These are phyloP conservation scores for Linnemannia exigua DNA, from an alignment of 192 early-diverging fungal species.

Conservation along the genomic window DNA sequence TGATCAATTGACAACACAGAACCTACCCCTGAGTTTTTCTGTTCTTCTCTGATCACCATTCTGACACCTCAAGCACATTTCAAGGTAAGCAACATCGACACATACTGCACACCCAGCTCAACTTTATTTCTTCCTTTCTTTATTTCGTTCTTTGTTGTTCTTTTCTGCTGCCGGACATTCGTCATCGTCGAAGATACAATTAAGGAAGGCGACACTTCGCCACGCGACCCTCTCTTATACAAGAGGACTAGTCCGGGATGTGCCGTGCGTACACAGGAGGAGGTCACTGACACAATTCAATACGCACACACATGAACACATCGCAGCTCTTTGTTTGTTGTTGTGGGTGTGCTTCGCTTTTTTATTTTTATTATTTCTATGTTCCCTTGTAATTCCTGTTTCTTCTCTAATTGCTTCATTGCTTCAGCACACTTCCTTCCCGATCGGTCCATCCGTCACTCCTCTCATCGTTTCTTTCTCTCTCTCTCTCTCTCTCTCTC, in stretches of 20 bases:
- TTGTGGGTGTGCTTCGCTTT: not conserved
- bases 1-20: not conserved
- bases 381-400: not conserved
- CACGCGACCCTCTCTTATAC: not conserved
- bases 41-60: not conserved
- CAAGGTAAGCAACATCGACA: not conserved
- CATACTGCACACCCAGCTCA: not conserved
- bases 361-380: not conserved
- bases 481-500: not conserved
- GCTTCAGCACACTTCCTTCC: not conserved
- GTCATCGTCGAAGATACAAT: not conserved
- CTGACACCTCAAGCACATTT: not conserved
- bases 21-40: not conserved
- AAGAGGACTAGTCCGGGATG: not conserved
- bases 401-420: not conserved
- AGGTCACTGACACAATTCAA: not conserved
- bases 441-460: slow-evolving; percentile 5
- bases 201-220: not conserved
- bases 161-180: not conserved
- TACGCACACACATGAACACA: not conserved
- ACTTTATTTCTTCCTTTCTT: not conserved
- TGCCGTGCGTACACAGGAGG: not conserved
- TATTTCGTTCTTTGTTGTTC: slow-evolving; percentile 12
- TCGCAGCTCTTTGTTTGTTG: not conserved
- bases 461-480: not conserved